Percentiles rank a stretch among this genome's conserved stretches.
Evolutionary conservation across 164 flowering plant genomes (phyloP).

Genomic region (Magnolia officinalis): DNA sequence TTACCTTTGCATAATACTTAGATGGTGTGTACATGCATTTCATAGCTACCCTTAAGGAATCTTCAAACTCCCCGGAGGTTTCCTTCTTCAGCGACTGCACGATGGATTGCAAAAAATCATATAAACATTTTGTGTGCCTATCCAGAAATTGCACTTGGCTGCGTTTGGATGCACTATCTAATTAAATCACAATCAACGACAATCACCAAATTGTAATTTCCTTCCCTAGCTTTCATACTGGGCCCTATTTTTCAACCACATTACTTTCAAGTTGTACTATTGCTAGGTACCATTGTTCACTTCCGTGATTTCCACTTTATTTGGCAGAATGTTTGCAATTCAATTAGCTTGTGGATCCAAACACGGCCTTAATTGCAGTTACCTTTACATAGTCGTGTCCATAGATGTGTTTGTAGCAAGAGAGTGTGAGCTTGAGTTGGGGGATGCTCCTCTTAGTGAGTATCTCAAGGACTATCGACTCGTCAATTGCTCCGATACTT

Average conservation of each 20-base stretch:
- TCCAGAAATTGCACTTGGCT: neutral
- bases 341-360: neutral
- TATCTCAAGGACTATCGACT: constrained; percentile 58
- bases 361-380: neutral
- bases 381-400: constrained; percentile 67
- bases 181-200: too few relatives aligned
- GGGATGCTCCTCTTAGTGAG: constrained; percentile 71
- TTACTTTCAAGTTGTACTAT: neutral
- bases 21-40: constrained; percentile 58
- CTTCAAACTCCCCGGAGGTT: constrained; percentile 44
- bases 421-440: constrained; percentile 57
- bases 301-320: neutral
- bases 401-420: constrained; percentile 60
- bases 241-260: neutral
- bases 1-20: constrained; percentile 66
- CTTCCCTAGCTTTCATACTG: neutral
- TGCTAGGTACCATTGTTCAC: neutral
- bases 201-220: neutral
- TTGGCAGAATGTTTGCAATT: neutral
- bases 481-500: constrained; percentile 42
- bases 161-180: neutral
- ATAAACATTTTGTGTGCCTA: neutral
- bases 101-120: neutral
- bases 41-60: constrained; percentile 42
- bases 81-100: constrained; percentile 45